Base-by-base conservation (phyloP, 345 rosid genomes). In the Pistacia atlantica region DNA sequence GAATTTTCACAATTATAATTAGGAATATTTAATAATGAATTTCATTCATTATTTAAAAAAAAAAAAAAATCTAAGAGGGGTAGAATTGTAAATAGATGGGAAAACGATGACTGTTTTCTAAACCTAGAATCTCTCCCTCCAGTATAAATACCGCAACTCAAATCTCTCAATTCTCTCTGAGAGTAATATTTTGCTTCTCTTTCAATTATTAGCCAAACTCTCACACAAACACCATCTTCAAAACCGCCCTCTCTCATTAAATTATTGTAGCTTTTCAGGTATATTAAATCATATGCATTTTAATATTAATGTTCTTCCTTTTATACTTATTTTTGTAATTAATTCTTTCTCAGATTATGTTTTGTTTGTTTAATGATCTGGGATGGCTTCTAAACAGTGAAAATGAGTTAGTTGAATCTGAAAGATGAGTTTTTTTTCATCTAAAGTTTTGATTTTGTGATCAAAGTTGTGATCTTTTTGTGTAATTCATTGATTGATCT, bases 281-380 rank as follows among this genome's bases (percentile, higher is more conserved):
- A 62, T 60, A 1, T 62, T 31, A n/a, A 73, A 62, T 62, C 60
- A 63, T 33, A 63, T 51, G 76, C 76, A 73, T 73, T 73, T 73
- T 73, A 49, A 62, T 51, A 60, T 52, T 73, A 37, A 54, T 54
- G n/a, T 49, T 57, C 46, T 42, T 42, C 46, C 6, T 42, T 8
- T 42, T 42, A 42, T 42, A 5, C 46, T 5, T 42, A 6, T 42
- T 42, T 42, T 42, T 8, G 9, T 7, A 42, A n/a, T 33, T 11
- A 12, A 12, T 73, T 18, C n/a, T 49, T 72, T 72, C 0, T 1
- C 35, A 46, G 42, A 22, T 58, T 58, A 42, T 25, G 14, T 58
- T 56, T 25, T 55, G 12, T 20, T 22, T 42, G 14, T 42, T 22
- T 49, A 38, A 28, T n/a, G 61, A 62, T 63, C 76, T 33, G 76